phyloP scores from a whole-genome alignment of 352 stramenopile species.

The Phytophthora crassamura region DNA sequence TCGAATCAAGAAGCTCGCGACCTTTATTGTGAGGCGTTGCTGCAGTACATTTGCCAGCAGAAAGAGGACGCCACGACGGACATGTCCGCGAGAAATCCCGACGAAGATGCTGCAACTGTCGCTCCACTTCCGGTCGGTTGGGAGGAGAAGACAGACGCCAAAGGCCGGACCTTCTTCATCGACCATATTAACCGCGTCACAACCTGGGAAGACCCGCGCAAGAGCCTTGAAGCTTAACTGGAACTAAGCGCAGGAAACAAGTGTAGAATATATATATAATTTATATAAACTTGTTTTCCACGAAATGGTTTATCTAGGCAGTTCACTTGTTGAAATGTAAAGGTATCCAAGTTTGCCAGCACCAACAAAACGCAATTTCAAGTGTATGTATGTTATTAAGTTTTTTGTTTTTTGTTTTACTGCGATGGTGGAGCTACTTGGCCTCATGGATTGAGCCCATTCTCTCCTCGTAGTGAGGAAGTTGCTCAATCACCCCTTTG shows the following conservation, averaged over 20 bases:
- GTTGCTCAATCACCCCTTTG: constrained; percentile 54
- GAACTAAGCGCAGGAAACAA: background rate
- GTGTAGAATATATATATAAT: background rate
- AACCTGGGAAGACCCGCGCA: constrained; percentile 71
- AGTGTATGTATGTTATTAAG: too few relatives aligned
- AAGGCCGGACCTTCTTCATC: constrained; percentile 76
- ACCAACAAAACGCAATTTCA: too few relatives aligned
- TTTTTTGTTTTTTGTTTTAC: too few relatives aligned
- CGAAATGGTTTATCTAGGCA: too few relatives aligned
- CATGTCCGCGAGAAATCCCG: background rate
- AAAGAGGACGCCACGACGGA: constrained; percentile 47
- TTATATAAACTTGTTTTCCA: too few relatives aligned
- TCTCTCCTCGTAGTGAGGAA: constrained; percentile 28
- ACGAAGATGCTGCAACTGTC: background rate
- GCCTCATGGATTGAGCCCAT: constrained; percentile 21
- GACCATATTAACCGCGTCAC: constrained; percentile 80
- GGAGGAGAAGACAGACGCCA: constrained; percentile 74
- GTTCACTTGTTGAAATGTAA: too few relatives aligned
- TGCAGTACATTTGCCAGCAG: constrained; percentile 79
- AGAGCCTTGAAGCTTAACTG: constrained; percentile 18
- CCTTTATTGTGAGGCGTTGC: constrained; percentile 69
- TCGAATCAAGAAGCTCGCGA: constrained; percentile 61
- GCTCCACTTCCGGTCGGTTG: constrained; percentile 63
- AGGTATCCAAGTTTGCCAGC: too few relatives aligned
- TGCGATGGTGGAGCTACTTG: constrained; percentile 3